phyloP scores from a whole-genome alignment of 441 rosid genomes.

The Brassica hybrid region DNA sequence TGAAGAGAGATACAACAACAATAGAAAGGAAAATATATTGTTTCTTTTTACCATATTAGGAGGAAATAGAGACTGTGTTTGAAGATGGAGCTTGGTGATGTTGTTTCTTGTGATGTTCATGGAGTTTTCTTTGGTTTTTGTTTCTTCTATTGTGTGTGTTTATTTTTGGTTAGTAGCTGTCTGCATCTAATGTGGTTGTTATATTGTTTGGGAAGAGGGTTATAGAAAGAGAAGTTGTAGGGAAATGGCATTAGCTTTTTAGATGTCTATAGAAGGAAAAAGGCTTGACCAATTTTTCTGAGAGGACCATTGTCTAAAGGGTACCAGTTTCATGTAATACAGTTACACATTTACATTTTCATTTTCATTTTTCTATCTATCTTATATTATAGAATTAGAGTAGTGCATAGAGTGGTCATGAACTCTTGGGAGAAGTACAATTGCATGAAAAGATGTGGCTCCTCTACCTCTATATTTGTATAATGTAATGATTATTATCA shows the following conservation, averaged over 20 bases:
- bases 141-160: conserved; percentile 18
- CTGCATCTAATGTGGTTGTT: conserved; percentile 10
- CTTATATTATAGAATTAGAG: conserved; percentile 19
- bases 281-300: conserved; percentile 38
- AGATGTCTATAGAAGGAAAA: conserved; percentile 40
- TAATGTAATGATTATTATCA: conserved; percentile 2
- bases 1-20: conserved; percentile 22
- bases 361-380: not conserved
- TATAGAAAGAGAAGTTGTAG: conserved; percentile 26
- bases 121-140: conserved; percentile 19
- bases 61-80: conserved; percentile 51
- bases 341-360: no score
- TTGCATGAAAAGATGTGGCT: conserved; percentile 42
- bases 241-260: conserved; percentile 34
- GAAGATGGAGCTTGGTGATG: conserved; percentile 52
- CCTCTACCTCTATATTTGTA: conserved; percentile 10
- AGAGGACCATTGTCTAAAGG: conserved; percentile 36
- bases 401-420: conserved; percentile 25
- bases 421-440: conserved; percentile 36
- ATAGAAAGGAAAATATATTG: conserved; percentile 1
- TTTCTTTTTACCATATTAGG: conserved; percentile 51
- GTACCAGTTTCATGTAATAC: conserved; percentile 8
- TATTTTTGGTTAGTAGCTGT: conserved; percentile 24
- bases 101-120: conserved; percentile 63
- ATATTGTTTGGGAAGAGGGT: conserved; percentile 12